Base-by-base conservation (phyloP, 306 rosid genomes). In the Albizia julibrissin region DNA sequence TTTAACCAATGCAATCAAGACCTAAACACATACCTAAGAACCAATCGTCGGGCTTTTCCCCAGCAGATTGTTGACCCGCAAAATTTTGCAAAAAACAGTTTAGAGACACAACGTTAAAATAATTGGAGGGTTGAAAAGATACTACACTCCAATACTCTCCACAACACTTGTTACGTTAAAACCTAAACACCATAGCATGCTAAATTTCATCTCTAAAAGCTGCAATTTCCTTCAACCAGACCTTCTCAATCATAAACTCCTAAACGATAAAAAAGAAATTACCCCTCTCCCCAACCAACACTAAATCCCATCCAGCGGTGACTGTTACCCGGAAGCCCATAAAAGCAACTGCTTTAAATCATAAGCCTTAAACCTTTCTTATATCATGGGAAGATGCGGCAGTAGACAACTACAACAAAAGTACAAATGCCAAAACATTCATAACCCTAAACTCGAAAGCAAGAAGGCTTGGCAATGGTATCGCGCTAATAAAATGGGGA, bases 171-270 rank as follows among this genome's bases (percentile, higher is more conserved):
- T 69, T 10, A 62, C 39, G 46, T 11, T 18, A 37, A 74, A 56
- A 29, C 39, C 69, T 37, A 14, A 56, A 37, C 15, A 22, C 14
- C 73, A 66, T 13, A 59, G 70, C 82, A 67, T 40, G 37, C 34
- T 52, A 31, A 61, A 42, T 72, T 80, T 40, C 58, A 33, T 64
- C 70, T 76, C 65, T 40, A 29, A 59, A 71, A 71, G 64, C 73
- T 15, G 64, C 29, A 68, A 33, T 61, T 33, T 46, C 59, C 72
- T 29, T 31, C 22, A 67, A 27, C 73, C 11, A 43, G 54, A 79
- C 62, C 67, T 62, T 56, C 80, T 59, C 18, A 58, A 10, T 46
- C 69, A 34, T 15, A 61, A 39, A 40, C 3, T 40, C 72, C 72
- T 15, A 79, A 29, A 67, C 66, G n/a, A 33, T 33, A 44, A 16